phyloP scores from a whole-genome alignment of 2,329 filamentous ascomycete genomes.

The Ramularia collo-cygni region DNA sequence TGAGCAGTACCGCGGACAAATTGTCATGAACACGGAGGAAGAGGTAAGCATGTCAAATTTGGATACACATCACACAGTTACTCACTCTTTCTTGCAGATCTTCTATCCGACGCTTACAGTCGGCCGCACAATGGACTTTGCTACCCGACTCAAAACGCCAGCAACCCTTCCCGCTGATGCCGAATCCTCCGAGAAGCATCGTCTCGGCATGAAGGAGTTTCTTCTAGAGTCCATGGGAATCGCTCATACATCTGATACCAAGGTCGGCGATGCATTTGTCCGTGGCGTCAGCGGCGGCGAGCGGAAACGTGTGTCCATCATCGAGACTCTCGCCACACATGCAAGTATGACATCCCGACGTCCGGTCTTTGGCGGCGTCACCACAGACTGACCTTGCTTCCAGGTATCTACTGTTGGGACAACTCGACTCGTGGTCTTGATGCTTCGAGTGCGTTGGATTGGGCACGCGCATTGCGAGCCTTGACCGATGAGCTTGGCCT shows the following conservation, averaged over 20 bases:
- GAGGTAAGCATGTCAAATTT: slow-evolving; percentile 21
- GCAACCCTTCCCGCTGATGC: slow-evolving; percentile 20
- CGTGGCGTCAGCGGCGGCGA: slow-evolving; percentile 62
- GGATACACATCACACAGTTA: too few species aligned
- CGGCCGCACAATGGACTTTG: slow-evolving; percentile 50
- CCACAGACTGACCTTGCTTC: not conserved
- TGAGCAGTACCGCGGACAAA: slow-evolving; percentile 39
- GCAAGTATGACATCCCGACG: slow-evolving; percentile 59
- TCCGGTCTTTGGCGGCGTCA: not conserved
- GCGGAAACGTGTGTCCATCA: slow-evolving; percentile 61
- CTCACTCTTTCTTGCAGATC: slow-evolving; percentile 9
- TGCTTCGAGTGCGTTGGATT: slow-evolving; percentile 52
- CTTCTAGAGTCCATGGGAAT: slow-evolving; percentile 52
- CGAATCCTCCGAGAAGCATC: slow-evolving; percentile 47
- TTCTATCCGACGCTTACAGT: slow-evolving; percentile 54
- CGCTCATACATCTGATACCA: slow-evolving; percentile 54
- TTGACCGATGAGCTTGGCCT: slow-evolving; percentile 56
- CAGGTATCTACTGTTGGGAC: slow-evolving; percentile 56
- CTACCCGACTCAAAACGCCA: slow-evolving; percentile 47
- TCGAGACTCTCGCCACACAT: slow-evolving; percentile 52
- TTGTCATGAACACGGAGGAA: slow-evolving; percentile 41
- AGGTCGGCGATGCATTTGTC: slow-evolving; percentile 59
- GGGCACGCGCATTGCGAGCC: slow-evolving; percentile 49
- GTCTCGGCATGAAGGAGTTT: slow-evolving; percentile 52
- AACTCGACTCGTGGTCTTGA: slow-evolving; percentile 60